Evolutionary conservation across 192 early-diverging fungal species (phyloP), one percentile per base, ranked within the genome.

Genomic region (Podila minutissima): DNA sequence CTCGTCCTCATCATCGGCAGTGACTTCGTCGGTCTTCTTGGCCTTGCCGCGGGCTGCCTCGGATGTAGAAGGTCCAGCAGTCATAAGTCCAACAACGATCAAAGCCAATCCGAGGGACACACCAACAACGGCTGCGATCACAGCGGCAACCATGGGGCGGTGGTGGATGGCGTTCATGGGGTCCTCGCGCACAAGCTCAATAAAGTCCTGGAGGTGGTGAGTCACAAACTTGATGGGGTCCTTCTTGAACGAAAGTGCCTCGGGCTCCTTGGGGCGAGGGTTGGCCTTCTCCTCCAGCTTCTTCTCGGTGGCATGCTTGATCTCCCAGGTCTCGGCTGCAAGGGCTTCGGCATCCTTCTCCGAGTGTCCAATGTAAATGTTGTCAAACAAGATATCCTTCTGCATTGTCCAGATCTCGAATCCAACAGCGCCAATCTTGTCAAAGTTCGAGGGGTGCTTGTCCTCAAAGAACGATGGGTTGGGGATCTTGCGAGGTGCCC

Each of bases 381-480:
- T 97, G 87, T 97, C 93, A 69, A 97, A 97, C 28, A 92, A 85
- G 65, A 96, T 95, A 32, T 89, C 86, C 66, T 92, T 84, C 85
- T 95, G 94, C 93, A 97, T 97, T 53, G 94, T 95, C 95, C 95
- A 97, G 69, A 97, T 84, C 84, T 97, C 96, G 70, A 97, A 96
- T 12, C 96, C 96, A 69, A 96, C 85, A 35, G 91, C 95, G 82
- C 84, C 84, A 67, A 97, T 96, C 71, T 89, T 89, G 48, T 89
- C 90, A 66, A 97, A 91, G 84, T 94, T 92, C 75, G 92, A 89
- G 24, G 93, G 93, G 51, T 83, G 75, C 62, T 84, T 81, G 74
- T 97, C 96, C 75, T 96, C 94, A 82, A 92, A 95, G 81, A 87
- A 97, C 35, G 84, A 84, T 0, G 96, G 95, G 86, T 97, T 97